Evolutionary conservation across 2,329 filamentous ascomycete genomes (phyloP).

Genomic region (Beauveria sp.): DNA sequence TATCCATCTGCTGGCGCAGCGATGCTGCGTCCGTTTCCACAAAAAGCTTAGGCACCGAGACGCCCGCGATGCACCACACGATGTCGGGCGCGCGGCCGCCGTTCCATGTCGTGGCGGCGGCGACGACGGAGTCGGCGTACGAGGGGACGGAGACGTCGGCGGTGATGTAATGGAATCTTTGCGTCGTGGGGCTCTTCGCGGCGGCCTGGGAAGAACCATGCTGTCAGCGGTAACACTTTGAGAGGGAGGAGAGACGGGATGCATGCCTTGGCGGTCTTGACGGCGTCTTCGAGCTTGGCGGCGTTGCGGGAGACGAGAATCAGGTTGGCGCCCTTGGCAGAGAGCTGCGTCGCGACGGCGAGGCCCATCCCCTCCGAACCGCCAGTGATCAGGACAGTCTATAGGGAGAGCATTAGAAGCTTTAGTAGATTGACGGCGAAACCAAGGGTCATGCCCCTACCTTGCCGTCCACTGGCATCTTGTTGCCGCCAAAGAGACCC

Average conservation of each 20-base stretch:
- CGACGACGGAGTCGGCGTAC: conserved; percentile 63
- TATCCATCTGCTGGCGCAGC: conserved; percentile 75
- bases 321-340: conserved; percentile 77
- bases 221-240: neutral
- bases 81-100: conserved; percentile 65
- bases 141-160: conserved; percentile 69
- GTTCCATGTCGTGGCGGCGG: conserved; percentile 74
- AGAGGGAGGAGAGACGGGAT: neutral
- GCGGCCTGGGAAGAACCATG: conserved; percentile 41
- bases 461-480: conserved; percentile 78
- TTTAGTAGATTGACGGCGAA: neutral
- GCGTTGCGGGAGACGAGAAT: conserved; percentile 76
- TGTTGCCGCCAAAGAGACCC: conserved; percentile 62
- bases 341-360: conserved; percentile 63
- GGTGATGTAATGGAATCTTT: conserved; percentile 76
- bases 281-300: conserved; percentile 63
- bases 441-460: conserved; percentile 34
- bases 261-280: conserved; percentile 56
- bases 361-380: conserved; percentile 90
- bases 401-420: neutral
- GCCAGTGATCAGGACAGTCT: conserved; percentile 87
- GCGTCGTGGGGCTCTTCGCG: conserved; percentile 56
- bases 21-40: conserved; percentile 61
- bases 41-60: conserved; percentile 67
- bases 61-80: conserved; percentile 84